phyloP scores from a whole-genome alignment of 768 basidiomycete species.

The Tephrocybe sp. region DNA sequence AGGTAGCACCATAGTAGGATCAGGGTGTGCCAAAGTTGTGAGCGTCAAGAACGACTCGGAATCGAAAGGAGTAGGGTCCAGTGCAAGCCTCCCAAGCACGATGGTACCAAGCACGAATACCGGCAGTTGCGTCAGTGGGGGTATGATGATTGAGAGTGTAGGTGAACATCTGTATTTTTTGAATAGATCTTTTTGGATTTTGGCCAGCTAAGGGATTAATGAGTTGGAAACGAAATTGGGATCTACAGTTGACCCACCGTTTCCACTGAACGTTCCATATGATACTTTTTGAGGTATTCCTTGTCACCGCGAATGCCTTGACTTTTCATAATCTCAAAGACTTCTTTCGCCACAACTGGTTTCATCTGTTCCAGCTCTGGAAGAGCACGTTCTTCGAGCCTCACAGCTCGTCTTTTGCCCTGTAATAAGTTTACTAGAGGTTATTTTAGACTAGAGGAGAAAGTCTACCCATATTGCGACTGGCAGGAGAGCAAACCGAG shows the following conservation, averaged over 20 bases:
- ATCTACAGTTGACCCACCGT: constrained; percentile 36
- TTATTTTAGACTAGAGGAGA: not conserved
- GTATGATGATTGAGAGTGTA: constrained; percentile 54
- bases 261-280: constrained; percentile 46
- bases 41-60: constrained; percentile 78
- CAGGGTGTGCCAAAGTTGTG: constrained; percentile 67
- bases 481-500: constrained; percentile 66
- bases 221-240: not conserved
- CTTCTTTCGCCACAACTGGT: constrained; percentile 38
- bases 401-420: constrained; percentile 62
- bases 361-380: constrained; percentile 55
- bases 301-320: constrained; percentile 56
- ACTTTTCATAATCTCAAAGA: constrained; percentile 54
- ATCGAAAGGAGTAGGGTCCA: constrained; percentile 67
- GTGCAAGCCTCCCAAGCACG: constrained; percentile 53
- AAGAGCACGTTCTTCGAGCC: constrained; percentile 59
- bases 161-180: constrained; percentile 59
- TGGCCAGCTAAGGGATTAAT: constrained; percentile 41
- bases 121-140: constrained; percentile 68
- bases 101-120: constrained; percentile 69
- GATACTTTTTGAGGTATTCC: constrained; percentile 46
- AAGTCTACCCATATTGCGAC: constrained; percentile 73
- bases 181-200: constrained; percentile 60
- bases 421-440: constrained; percentile 26
- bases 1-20: constrained; percentile 69